phyloP scores from a whole-genome alignment of 2,329 filamentous ascomycete genomes.

The Metarhizium rileyi region DNA sequence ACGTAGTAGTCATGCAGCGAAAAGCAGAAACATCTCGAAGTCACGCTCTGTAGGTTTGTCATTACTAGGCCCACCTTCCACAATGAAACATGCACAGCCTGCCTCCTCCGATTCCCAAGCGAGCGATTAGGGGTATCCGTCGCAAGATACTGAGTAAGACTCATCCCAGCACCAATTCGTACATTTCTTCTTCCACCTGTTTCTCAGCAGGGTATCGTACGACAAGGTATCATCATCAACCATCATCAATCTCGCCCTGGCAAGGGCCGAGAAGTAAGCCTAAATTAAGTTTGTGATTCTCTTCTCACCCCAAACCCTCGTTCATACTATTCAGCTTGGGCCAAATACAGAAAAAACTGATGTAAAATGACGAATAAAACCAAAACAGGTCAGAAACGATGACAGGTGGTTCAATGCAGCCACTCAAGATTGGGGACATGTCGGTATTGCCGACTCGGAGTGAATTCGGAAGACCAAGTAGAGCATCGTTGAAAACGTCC shows the following conservation, averaged over 20 bases:
- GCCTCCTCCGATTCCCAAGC: constrained; percentile 4
- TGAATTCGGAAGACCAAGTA: constrained; percentile 1
- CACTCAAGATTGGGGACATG: background rate
- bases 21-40: background rate
- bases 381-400: background rate
- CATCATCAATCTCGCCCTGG: background rate
- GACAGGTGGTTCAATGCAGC: background rate
- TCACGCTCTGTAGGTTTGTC: background rate
- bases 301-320: background rate
- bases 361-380: background rate
- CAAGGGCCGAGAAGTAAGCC: background rate
- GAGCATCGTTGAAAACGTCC: constrained; percentile 12
- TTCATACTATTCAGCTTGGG: too few species aligned
- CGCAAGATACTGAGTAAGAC: constrained; percentile 5
- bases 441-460: background rate
- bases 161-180: background rate
- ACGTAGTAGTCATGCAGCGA: background rate
- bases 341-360: background rate
- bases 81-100: background rate
- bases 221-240: constrained; percentile 11
- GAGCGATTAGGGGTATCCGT: constrained; percentile 15
- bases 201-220: background rate
- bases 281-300: background rate
- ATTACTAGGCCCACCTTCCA: background rate
- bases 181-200: background rate